Evolutionary conservation across 805 yeast genomes (phyloP), one percentile per base, ranked within the genome.

Genomic region (Babjeviella inositovora): DNA sequence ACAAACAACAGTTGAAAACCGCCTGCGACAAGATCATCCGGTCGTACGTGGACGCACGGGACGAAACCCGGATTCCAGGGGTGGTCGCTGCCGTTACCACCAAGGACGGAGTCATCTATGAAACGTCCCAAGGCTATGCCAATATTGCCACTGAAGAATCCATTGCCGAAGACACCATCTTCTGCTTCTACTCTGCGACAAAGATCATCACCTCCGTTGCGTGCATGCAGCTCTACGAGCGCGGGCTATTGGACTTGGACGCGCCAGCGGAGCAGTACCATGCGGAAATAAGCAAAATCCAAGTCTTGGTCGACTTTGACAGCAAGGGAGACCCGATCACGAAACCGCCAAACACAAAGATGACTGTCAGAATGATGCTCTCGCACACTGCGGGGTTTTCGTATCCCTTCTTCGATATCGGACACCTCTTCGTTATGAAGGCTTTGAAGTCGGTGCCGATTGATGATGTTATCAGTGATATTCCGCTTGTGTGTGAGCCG

Each of bases 341-440:
- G 13, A 38, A 22, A 2, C 31, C 37, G 11, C 39, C 39, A 18
- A 47, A 36, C 25, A 37, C 31, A 12, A 32, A 38, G 17, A 43
- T 50, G 25, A 53, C 60, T 6, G 26, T 50, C 15, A 35, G 49
- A 29, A 44, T 39, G 31, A 37, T 53, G 20, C 24, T 53, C 19
- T 32, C 50, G 2, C 59, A 53, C 27, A 52, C 58, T 5, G 39
- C 57, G 7, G 59, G 59, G 3, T 39, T 53, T n/a, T 42, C 43
- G 11, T 53, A 53, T 28, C 25, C 38, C 4, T 46, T 50, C 32
- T 45, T 45, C 34, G 29, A 30, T 30, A 4, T 18, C 20, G 10
- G 13, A 18, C n/a, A 18, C 11, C 13, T 6, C n/a, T n/a, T n/a
- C n/a, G n/a, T n/a, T n/a, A n/a, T n/a, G n/a, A n/a, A n/a, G n/a